Percentiles rank a stretch among this genome's conserved stretches.
Conservation (phyloP, 2,329 filamentous ascomycete species). For the Aspergillus spinulosporus region DNA sequence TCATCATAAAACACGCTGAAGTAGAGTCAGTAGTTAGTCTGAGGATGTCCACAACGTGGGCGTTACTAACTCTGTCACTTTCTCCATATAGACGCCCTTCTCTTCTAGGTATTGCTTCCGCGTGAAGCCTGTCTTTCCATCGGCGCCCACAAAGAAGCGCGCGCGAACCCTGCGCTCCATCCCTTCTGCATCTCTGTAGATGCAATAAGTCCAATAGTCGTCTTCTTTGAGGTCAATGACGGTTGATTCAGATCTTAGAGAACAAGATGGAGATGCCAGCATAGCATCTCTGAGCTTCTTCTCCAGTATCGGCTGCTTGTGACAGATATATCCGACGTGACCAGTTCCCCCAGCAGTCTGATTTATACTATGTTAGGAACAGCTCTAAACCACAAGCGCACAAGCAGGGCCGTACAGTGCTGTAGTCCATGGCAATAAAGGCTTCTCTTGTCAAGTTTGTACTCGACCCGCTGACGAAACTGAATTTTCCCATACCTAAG, state of each 20-base stretch:
- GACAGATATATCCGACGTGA: constrained; percentile 32
- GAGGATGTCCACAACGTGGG: too few species aligned
- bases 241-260: constrained; percentile 21
- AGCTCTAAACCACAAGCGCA: background rate
- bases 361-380: background rate
- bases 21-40: background rate
- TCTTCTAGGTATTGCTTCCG: constrained; percentile 50
- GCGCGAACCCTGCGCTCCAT: constrained; percentile 20
- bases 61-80: too few species aligned
- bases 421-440: too few species aligned
- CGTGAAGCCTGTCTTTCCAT: constrained; percentile 51
- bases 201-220: constrained; percentile 17
- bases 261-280: constrained; percentile 11
- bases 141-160: constrained; percentile 45
- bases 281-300: constrained; percentile 22
- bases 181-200: constrained; percentile 25
- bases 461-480: too few species aligned
- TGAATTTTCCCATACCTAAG: too few species aligned
- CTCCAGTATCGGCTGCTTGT: constrained; percentile 34
- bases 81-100: constrained; percentile 41
- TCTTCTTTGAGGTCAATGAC: constrained; percentile 21
- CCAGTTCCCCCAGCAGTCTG: constrained; percentile 29
- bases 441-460: too few species aligned
- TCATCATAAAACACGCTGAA: constrained; percentile 23
- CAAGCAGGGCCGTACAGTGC: too few species aligned